Conservation (phyloP, 2,329 filamentous ascomycete species). For the Aspergillus proliferans region DNA sequence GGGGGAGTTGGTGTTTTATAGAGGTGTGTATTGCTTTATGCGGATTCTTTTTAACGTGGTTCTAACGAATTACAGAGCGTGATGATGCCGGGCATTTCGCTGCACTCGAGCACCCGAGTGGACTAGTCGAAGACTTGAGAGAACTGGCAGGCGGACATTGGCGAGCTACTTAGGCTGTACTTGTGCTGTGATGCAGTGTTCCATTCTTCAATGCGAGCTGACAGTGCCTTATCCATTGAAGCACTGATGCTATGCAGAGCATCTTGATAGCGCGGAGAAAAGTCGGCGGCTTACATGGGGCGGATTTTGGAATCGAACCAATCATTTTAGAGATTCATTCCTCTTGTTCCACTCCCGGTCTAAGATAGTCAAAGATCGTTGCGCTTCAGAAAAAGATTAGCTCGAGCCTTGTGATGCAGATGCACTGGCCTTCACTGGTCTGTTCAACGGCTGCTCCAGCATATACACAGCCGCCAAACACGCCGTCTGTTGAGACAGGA, state of each 20-base stretch:
- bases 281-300: no score
- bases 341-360: constrained; percentile 24
- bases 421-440: constrained; percentile 38
- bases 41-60: not conserved
- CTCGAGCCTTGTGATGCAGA: not conserved
- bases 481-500: no score
- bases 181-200: no score
- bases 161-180: no score
- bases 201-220: no score
- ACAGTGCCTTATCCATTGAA: no score
- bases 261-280: no score
- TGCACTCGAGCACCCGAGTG: constrained; percentile 1
- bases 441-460: constrained; percentile 35
- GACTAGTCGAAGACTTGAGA: constrained; percentile 1
- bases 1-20: constrained; percentile 6
- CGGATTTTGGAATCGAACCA: no score
- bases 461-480: constrained; percentile 33
- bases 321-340: not conserved
- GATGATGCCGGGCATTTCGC: constrained; percentile 7
- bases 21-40: not conserved
- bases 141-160: not conserved
- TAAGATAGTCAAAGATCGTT: constrained; percentile 26
- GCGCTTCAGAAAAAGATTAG: constrained; percentile 11
- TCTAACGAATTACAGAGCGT: constrained; percentile 1
- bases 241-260: no score